Percentiles rank a stretch among this genome's conserved stretches.
phyloP scores from a whole-genome alignment of 2,329 filamentous ascomycete species.

The Claviceps sp. region DNA sequence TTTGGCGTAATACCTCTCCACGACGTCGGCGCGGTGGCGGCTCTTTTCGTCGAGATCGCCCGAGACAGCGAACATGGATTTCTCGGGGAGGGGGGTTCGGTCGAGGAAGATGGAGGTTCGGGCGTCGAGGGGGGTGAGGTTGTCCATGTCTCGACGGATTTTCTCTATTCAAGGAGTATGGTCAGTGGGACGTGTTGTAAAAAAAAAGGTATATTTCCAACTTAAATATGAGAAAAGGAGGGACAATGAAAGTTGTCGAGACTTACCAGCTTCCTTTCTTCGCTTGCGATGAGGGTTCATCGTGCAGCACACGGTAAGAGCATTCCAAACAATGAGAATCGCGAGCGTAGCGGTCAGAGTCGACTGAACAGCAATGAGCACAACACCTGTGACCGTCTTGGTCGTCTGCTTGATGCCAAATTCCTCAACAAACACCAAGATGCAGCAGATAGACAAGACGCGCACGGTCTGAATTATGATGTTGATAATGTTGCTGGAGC shows the following conservation, averaged over 20 bases:
- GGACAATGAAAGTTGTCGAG: not conserved
- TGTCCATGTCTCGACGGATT: slow-evolving; percentile 61
- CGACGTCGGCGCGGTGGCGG: slow-evolving; percentile 15
- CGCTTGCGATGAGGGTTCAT: slow-evolving; percentile 83
- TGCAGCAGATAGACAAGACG: slow-evolving; percentile 75
- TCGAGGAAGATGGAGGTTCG: slow-evolving; percentile 75
- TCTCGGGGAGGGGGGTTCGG: slow-evolving; percentile 22
- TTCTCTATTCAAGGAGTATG: slow-evolving; percentile 44
- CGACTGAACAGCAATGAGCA: slow-evolving; percentile 83
- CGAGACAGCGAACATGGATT: slow-evolving; percentile 30
- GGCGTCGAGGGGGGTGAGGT: slow-evolving; percentile 74
- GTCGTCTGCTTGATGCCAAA: slow-evolving; percentile 82
- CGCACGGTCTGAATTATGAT: slow-evolving; percentile 82
- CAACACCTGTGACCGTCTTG: slow-evolving; percentile 86
- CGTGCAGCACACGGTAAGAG: slow-evolving; percentile 67
- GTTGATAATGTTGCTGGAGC: slow-evolving; percentile 85
- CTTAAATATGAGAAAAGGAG: not conserved
- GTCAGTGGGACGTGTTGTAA: slow-evolving; percentile 1
- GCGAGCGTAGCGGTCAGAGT: slow-evolving; percentile 70
- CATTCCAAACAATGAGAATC: slow-evolving; percentile 80
- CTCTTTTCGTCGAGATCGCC: slow-evolving; percentile 25
- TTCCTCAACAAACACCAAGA: slow-evolving; percentile 88
- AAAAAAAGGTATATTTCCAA: not conserved
- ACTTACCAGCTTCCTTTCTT: slow-evolving; percentile 79
- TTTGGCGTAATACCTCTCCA: slow-evolving; percentile 19